Base-by-base conservation (phyloP, 2,329 filamentous ascomycete species). In the Rutstroemia sp. region DNA sequence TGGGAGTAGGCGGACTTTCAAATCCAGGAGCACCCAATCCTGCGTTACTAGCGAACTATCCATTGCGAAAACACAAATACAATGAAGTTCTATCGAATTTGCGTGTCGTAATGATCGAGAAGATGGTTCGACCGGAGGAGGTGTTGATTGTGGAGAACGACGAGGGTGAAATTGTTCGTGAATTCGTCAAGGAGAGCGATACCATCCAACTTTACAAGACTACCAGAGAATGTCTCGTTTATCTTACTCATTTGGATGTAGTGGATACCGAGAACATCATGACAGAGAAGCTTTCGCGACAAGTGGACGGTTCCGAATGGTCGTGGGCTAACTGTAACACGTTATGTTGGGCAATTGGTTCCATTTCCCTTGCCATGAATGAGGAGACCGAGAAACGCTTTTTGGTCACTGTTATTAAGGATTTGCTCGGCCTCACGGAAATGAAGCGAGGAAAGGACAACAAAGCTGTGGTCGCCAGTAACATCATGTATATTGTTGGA, bases 271-370 rank as follows among this genome's bases (percentile, higher is more conserved):
- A 99, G 74, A 88, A 88, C 61, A 99, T 99, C 76, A 99, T 99
- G 95, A 96, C 94, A 4, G 95, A 99, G 70, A 99, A 99, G 76
- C 79, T 99, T 53, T 86, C 91, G 34, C 87, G 91, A 64, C 94
- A 99, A 73, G 94, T 99, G 12, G 94, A 99, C 70, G 91, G 91
- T 21, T 81, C 82, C 2, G 95, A 99, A 73, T 99, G 94, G 94
- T 99, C 95, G 6, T 99, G 94, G 94, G 90, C 92, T 62, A 99
- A 99, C 76, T 99, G 94, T 83, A 99, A 99, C 75, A 96, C 95
- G 5, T 83, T 99, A 49, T 99, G 94, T 79, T 99, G 94, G 94
- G 94, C 94, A 30, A 99, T 99, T 66, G 94, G 94, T 42, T 99
- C 94, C 10, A 99, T 99, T 65, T 99, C 95, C 1, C 83, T 96